Base-by-base conservation (phyloP, 1,284 basidiomycete species). In the Sphagnurus paluster region DNA sequence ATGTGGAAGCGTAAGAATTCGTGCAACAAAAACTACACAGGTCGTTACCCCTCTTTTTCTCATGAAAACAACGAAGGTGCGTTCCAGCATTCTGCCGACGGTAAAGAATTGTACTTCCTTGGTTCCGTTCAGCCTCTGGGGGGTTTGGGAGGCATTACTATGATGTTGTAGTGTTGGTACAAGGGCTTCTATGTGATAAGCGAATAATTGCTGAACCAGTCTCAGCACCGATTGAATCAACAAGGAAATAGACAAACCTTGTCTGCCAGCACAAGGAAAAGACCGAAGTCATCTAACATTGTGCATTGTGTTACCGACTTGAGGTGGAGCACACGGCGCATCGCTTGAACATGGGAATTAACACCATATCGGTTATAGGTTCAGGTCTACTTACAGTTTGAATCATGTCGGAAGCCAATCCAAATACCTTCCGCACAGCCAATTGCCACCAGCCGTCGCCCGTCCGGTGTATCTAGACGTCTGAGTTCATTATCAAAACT, bases 371-470 rank as follows among this genome's bases (percentile, higher is more conserved):
- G n/a, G n/a, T n/a, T n/a, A n/a, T n/a, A n/a, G n/a, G n/a, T n/a
- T n/a, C n/a, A n/a, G n/a, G n/a, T n/a, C n/a, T 11, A 59, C 87
- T 61, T 65, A 90, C 89, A 95, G 62, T 76, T 71, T 0, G 93
- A 85, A 62, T 96, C 88, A 57, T 91, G 87, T 24, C 91, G 80
- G 65, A 97, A 86, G 0, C 95, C 96, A 54, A 98, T 96, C 92
- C 93, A 98, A 2, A 98, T 91, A 28, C 96, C 96, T 60, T 98
- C 93, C 0, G 90, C 86, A 65, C 94, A 97, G 16, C 95, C 95
- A 55, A 98, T 86, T 0, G 95, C 93, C 14, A 98, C 87, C 13
- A 98, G 75, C 2, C 81, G 79, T 34, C 92, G 81, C 4, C 89
- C 84, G 63, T 98, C 93, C 4, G 81, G 75, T 2, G 93, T 94